These are phyloP conservation scores for Pseudopithomyces maydicus DNA, from an alignment of 2,329 filamentous ascomycete genomes.

Conservation along the genomic window DNA sequence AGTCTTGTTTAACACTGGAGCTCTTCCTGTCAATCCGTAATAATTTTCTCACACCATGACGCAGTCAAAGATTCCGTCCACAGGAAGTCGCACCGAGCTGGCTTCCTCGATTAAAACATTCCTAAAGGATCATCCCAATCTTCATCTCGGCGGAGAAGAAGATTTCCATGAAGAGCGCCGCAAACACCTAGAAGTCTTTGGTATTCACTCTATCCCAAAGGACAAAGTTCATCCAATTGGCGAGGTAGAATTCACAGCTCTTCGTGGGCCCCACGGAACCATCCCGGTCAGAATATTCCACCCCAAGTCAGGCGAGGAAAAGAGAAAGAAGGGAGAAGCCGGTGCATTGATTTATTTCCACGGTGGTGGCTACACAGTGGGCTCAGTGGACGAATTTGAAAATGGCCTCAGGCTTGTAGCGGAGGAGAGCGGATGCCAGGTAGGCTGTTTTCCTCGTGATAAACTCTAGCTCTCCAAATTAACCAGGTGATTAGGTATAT, in stretches of 20 bases:
- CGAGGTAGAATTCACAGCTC: constrained; percentile 38
- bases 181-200: constrained; percentile 35
- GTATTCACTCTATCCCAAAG: constrained; percentile 32
- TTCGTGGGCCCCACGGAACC: constrained; percentile 41
- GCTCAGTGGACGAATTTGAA: constrained; percentile 47
- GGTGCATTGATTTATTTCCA: constrained; percentile 46
- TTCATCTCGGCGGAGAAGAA: constrained; percentile 28
- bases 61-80: not conserved
- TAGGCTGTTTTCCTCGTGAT: constrained; percentile 26
- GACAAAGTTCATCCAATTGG: constrained; percentile 31
- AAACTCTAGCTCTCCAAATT: constrained; percentile 17
- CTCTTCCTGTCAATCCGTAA: not conserved
- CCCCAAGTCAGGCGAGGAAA: constrained; percentile 20
- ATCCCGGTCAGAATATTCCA: constrained; percentile 43
- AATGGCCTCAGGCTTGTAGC: constrained; percentile 29
- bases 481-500: constrained; percentile 25
- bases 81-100: constrained; percentile 10
- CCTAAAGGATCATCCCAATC: constrained; percentile 21
- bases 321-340: constrained; percentile 15
- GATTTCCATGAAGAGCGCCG: constrained; percentile 29
- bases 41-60: not conserved
- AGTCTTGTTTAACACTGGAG: not conserved
- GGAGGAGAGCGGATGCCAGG: constrained; percentile 14
- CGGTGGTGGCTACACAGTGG: constrained; percentile 46
- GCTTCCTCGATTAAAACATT: constrained; percentile 17